These are phyloP conservation scores for Schizonepeta tenuifolia DNA, from an alignment of 257 asterid genomes.

Conservation along the genomic window DNA sequence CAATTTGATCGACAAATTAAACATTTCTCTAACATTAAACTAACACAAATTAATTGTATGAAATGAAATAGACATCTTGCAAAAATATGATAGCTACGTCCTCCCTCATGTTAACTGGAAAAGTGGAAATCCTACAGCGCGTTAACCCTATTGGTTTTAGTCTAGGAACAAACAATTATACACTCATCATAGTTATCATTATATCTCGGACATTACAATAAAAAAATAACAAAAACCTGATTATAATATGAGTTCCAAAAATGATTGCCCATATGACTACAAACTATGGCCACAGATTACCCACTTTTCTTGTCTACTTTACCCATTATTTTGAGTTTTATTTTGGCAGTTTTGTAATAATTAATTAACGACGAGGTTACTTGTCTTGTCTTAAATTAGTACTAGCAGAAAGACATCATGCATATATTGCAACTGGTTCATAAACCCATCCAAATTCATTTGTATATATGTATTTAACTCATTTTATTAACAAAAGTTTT, in stretches of 20 bases:
- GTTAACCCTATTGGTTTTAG: neutral
- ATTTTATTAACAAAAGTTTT: conserved; percentile 1
- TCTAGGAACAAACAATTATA: conserved; percentile 19
- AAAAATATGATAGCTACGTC: conserved; percentile 19
- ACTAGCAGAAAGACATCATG: conserved; percentile 28
- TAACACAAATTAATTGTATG: neutral
- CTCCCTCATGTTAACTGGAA: conserved; percentile 19
- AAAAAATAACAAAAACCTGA: neutral
- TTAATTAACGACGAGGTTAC: conserved; percentile 13
- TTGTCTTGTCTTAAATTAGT: conserved; percentile 18
- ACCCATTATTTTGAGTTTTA: neutral
- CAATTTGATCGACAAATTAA: too few species aligned
- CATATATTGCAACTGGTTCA: conserved; percentile 35
- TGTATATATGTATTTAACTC: neutral
- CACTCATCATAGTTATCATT: conserved; percentile 37
- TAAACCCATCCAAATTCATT: conserved; percentile 44
- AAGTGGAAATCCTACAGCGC: conserved; percentile 41
- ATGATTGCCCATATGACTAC: conserved; percentile 34
- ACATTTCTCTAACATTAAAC: too few species aligned
- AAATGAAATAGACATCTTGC: neutral
- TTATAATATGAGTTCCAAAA: conserved; percentile 29
- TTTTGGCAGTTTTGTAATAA: neutral
- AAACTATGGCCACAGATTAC: conserved; percentile 30
- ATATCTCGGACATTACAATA: conserved; percentile 31
- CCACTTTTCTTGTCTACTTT: conserved; percentile 11